phyloP scores from a whole-genome alignment of 805 yeast species.

The Priceomyces haplophilus region DNA sequence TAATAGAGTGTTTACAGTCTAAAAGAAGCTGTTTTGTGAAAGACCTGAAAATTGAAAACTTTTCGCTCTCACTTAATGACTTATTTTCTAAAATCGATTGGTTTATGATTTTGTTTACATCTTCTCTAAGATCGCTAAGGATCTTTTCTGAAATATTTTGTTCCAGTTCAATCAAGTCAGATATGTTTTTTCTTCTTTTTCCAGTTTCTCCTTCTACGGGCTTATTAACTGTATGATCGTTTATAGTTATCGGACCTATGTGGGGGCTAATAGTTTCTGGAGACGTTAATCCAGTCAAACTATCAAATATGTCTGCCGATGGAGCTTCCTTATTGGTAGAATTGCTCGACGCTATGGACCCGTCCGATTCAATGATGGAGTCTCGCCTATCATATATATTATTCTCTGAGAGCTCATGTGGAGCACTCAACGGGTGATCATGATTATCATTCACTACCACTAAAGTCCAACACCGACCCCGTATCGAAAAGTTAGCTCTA shows the following conservation, averaged over 20 bases:
- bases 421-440: slow-evolving; percentile 39
- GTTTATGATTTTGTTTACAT: slow-evolving; percentile 7
- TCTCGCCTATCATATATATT: not conserved
- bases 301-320: slow-evolving; percentile 6
- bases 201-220: not conserved
- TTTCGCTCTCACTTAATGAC: slow-evolving; percentile 9
- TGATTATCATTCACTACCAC: slow-evolving; percentile 60
- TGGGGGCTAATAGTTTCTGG: slow-evolving; percentile 3
- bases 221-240: not conserved
- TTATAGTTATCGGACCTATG: not conserved
- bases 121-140: slow-evolving; percentile 5
- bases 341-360: not conserved
- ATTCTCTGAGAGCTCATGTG: not conserved
- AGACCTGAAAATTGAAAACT: slow-evolving; percentile 11
- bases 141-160: slow-evolving; percentile 1
- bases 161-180: not conserved
- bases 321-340: slow-evolving; percentile 2
- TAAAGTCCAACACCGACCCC: slow-evolving; percentile 55
- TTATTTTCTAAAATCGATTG: slow-evolving; percentile 10
- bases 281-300: slow-evolving; percentile 4
- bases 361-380: not conserved
- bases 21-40: slow-evolving; percentile 12
- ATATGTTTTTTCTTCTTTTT: not conserved
- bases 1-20: slow-evolving; percentile 10
- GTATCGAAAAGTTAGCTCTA: slow-evolving; percentile 56